Base-by-base conservation (phyloP, 2,329 filamentous ascomycete genomes). In the Neopestalotiopsis sp. region DNA sequence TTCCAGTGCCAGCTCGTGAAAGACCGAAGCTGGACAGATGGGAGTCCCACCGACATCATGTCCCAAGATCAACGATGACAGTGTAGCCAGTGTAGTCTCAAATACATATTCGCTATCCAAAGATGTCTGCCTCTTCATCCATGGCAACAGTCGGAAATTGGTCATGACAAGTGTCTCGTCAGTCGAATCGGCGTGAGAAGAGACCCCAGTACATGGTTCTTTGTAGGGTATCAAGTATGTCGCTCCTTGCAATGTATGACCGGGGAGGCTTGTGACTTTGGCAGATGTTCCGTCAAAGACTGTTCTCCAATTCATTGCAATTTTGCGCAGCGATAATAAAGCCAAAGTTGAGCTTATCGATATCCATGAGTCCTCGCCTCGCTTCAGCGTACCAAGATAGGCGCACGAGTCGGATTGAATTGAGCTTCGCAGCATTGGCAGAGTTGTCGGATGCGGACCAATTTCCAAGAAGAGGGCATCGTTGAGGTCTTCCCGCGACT, bases 1-100 rank as follows among this genome's bases (percentile, higher is more conserved):
- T 20, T 66, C 67, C 4, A 67, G 17, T 5, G 67, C 67, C 17
- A 69, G 63, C 58, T 69, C 67, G 28, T 66, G 63, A 64, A 62
- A 69, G 10, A 69, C 64, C 10, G 67, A 69, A 24, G 67, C 67
- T 12, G 67, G 67, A 42, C 67, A 69, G 34, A 69, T 66, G 3
- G 67, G 67, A 57, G 34, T 67, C 7, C 67, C 67, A 24, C 67
- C 67, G 32, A 68, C 67, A 30, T 65, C 53, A 30, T 68, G 67
- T 5, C 67, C 61, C 13, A 32, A 45, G 32, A 68, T 68, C 30
- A 65, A 65, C 3, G 67, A 34, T 9, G 20, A 61, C 3, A 68
- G 49, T 5, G 65, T 59, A 2, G 38, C 42, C 24, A 68, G 10
- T 14, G 17, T 34, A 4, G 66, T 68, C 42, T 68, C 66, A 10